phyloP scores from a whole-genome alignment of 768 basidiomycete genomes.

The Sarcodon aspratus region DNA sequence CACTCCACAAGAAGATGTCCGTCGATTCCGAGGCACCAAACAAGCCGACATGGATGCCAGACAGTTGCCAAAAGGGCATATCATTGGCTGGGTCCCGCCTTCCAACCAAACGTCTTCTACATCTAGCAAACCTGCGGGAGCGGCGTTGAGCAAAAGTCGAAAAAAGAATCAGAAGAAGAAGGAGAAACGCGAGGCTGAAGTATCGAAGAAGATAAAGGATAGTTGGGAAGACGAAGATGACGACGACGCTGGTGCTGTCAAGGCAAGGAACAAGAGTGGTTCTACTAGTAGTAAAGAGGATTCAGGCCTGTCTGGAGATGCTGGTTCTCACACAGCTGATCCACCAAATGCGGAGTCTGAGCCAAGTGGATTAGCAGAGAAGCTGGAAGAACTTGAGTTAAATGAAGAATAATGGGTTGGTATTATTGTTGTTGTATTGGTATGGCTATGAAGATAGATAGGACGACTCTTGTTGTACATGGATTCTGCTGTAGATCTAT shows the following conservation, averaged over 20 bases:
- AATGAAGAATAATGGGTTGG: conserved; percentile 20
- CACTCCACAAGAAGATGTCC: conserved; percentile 89
- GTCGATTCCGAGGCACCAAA: conserved; percentile 71
- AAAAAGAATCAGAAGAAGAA: conserved; percentile 79
- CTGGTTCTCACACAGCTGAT: conserved; percentile 15
- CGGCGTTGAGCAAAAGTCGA: conserved; percentile 30
- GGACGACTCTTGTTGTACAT: too few species aligned
- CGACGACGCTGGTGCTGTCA: conserved; percentile 16
- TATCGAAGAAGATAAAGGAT: conserved; percentile 50
- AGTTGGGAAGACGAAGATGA: conserved; percentile 74
- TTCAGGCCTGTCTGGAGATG: conserved; percentile 4
- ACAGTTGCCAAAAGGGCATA: conserved; percentile 64
- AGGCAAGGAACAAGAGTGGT: conserved; percentile 12
- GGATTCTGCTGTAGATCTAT: too few species aligned
- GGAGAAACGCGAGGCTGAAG: conserved; percentile 49
- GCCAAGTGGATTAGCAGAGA: conserved; percentile 29
- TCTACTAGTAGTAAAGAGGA: conserved; percentile 4
- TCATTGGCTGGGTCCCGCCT: conserved; percentile 71
- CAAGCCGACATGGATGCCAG: conserved; percentile 62
- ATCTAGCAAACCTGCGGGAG: conserved; percentile 16
- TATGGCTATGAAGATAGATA: conserved; percentile 4
- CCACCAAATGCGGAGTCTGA: conserved; percentile 13
- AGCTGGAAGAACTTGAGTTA: conserved; percentile 49
- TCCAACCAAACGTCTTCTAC: conserved; percentile 23
- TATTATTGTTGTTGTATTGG: conserved; percentile 6